Conservation (phyloP, 352 stramenopile species). For the Globisporangium camurandrum region DNA sequence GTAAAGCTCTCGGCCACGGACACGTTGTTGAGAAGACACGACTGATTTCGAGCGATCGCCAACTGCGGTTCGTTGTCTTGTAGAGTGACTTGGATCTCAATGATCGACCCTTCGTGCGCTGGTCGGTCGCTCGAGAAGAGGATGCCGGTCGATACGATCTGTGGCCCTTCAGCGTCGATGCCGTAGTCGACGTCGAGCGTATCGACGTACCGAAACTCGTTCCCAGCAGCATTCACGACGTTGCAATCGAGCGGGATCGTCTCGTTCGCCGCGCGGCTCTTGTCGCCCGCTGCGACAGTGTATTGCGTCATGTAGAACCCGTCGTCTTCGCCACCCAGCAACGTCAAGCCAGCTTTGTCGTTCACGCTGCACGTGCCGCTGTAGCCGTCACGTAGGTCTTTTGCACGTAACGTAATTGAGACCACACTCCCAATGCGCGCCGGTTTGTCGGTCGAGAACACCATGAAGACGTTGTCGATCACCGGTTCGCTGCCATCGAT, state of each 20-base stretch:
- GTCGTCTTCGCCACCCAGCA: constrained; percentile 40
- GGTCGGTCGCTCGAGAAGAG: constrained; percentile 53
- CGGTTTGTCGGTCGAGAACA: constrained; percentile 53
- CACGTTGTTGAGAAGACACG: constrained; percentile 53
- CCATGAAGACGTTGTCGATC: constrained; percentile 43
- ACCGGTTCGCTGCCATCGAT: constrained; percentile 29
- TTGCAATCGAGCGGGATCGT: constrained; percentile 37
- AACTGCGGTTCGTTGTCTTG: constrained; percentile 32
- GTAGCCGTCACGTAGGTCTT: constrained; percentile 32
- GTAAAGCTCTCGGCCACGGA: constrained; percentile 47
- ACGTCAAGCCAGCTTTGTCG: constrained; percentile 24
- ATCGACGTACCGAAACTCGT: constrained; percentile 29
- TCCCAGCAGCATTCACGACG: constrained; percentile 31
- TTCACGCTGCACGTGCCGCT: constrained; percentile 45
- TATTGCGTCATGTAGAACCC: constrained; percentile 68
- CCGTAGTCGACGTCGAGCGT: constrained; percentile 34
- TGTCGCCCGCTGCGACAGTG: constrained; percentile 34
- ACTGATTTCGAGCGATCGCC: constrained; percentile 22
- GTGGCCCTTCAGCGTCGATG: constrained; percentile 43
- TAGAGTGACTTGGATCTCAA: constrained; percentile 49
- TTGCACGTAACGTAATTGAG: constrained; percentile 39
- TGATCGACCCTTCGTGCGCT: constrained; percentile 54
- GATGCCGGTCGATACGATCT: constrained; percentile 32
- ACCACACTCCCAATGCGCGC: constrained; percentile 48
- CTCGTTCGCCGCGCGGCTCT: constrained; percentile 18